Evolutionary conservation across 1,139 yeast species (phyloP), one percentile per base, ranked within the genome.

Genomic region (Casaregolazyma suthepensis): DNA sequence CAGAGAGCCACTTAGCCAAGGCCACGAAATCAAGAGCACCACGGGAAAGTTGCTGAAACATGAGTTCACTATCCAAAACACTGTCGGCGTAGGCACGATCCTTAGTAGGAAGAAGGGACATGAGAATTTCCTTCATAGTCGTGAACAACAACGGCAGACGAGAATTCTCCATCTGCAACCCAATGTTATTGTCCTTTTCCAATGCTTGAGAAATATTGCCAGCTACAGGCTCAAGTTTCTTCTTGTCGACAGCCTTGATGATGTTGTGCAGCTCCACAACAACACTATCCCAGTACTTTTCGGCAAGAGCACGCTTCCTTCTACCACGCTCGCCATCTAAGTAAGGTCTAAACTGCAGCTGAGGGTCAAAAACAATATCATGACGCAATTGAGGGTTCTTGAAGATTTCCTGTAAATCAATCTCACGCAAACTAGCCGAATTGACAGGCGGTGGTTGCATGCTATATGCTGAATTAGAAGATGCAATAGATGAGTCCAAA

Each of bases 381-480:
- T 91, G 98, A 59, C 98, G 80, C 56, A 91, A 75, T 69, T 89
- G 96, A 7, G 96, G 96, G 70, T 91, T 91, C 66, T 87, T 87
- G 63, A 91, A 77, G 54, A 93, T 90, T 66, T 90, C 96, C 58
- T 87, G 88, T 52, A 91, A 73, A 65, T 91, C 97, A 56, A 91
- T 87, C 68, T 90, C 96, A 61, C 85, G 82, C 61, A 91, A 76
- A 45, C 90, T 83, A 64, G 86, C 93, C 54, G 88, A 74, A 68
- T 88, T 89, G 54, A 90, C 91, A 0, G 96, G 96, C 1, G 98
- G 98, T n/a, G 76, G 67, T 26, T 75, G 70, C 23, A 20, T 13
- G 20, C 53, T 22, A 31, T 46, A 50, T 6, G 38, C 20, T 12
- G 52, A 12, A 13, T 54, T 13, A 54, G 60, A 12, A 52, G 55